Percentiles rank a stretch among this genome's conserved stretches.
Evolutionary conservation across 352 stramenopile species (phyloP).

Genomic region (Phytophthora cryptogea): DNA sequence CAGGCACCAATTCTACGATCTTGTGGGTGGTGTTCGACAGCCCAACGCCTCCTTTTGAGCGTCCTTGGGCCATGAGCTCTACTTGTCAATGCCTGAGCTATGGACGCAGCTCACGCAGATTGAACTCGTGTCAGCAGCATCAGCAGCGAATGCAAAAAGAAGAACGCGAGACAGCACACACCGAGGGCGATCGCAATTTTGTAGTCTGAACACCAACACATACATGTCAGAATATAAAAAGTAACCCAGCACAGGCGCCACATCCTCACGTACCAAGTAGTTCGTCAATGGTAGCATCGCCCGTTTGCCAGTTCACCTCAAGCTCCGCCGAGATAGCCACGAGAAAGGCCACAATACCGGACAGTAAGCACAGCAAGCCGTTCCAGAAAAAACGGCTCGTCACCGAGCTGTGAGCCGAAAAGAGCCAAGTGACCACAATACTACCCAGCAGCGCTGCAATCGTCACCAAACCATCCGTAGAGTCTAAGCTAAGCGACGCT

Average conservation of each 20-base stretch:
- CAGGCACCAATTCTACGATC: conserved; percentile 3
- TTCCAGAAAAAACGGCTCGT: conserved; percentile 75
- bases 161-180: conserved; percentile 57
- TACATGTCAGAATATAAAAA: conserved; percentile 7
- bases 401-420: conserved; percentile 43
- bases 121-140: conserved; percentile 23
- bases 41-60: no score
- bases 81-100: neutral
- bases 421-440: conserved; percentile 43
- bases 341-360: conserved; percentile 54
- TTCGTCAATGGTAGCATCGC: conserved; percentile 58
- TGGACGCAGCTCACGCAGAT: neutral
- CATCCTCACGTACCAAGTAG: conserved; percentile 58
- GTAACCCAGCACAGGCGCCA: neutral
- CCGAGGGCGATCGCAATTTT: conserved; percentile 83
- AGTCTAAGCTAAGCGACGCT: conserved; percentile 56
- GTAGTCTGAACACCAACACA: conserved; percentile 57
- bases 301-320: conserved; percentile 66
- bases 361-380: conserved; percentile 60
- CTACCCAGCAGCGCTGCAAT: conserved; percentile 42
- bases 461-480: conserved; percentile 52
- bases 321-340: conserved; percentile 67
- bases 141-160: conserved; percentile 70
- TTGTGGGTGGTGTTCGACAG: neutral
- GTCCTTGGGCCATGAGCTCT: neutral